phyloP scores from a whole-genome alignment of 2,329 filamentous ascomycete species.

The Sordariomycetes sp. region DNA sequence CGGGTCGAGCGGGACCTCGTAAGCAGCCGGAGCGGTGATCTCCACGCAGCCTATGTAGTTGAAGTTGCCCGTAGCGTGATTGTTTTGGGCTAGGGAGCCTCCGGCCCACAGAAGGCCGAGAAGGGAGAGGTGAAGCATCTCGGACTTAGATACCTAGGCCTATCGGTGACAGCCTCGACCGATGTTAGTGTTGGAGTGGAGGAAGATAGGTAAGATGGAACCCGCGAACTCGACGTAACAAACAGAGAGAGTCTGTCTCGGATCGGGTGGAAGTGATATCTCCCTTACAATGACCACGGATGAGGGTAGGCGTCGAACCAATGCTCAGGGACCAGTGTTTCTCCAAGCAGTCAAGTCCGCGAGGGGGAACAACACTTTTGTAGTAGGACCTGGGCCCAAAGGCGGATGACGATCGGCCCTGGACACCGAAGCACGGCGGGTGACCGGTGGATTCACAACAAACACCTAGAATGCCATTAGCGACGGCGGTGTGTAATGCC shows the following conservation, averaged over 20 bases:
- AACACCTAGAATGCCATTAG: background rate
- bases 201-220: background rate
- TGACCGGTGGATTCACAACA: background rate
- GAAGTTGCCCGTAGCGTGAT: slow-evolving; percentile 6
- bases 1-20: slow-evolving; percentile 2
- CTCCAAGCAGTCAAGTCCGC: background rate
- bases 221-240: background rate
- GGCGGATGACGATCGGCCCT: background rate
- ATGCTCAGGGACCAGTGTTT: background rate
- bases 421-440: background rate
- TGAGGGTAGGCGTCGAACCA: background rate
- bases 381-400: background rate
- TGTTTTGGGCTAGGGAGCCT: slow-evolving; percentile 5
- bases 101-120: background rate
- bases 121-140: background rate
- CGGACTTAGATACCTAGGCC: background rate
- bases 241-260: background rate
- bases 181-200: background rate
- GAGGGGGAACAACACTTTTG: background rate
- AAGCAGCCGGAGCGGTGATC: background rate
- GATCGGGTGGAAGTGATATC: background rate
- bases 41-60: slow-evolving; percentile 8
- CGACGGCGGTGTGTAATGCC: background rate
- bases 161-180: background rate
- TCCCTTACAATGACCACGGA: background rate